Evolutionary conservation across 495 filamentous ascomycete genomes (phyloP).

Genomic region (Pseudoneurospora amorphoporcata): DNA sequence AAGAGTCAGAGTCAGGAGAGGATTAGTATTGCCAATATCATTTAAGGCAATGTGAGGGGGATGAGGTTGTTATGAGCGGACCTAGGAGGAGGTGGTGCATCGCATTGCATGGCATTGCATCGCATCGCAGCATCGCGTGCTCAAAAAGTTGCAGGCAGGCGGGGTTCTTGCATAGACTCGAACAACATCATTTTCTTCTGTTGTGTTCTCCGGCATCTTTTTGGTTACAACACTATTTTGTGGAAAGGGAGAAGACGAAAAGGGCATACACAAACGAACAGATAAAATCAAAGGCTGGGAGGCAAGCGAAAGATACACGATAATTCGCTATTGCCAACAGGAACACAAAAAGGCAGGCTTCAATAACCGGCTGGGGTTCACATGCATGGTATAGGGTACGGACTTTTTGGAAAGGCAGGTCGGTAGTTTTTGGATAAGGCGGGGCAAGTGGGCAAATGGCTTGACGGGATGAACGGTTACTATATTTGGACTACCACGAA

Average conservation of each 20-base stretch:
- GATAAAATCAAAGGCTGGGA: background rate
- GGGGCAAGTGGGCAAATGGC: background rate
- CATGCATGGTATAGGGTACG: background rate
- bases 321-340: background rate
- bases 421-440: background rate
- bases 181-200: background rate
- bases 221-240: background rate
- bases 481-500: background rate
- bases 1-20: constrained; percentile 41
- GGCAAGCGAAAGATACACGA: background rate
- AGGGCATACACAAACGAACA: background rate
- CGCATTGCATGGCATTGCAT: background rate
- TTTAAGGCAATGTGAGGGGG: constrained; percentile 25
- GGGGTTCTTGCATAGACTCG: background rate
- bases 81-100: background rate
- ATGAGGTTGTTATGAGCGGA: background rate
- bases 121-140: background rate
- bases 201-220: background rate
- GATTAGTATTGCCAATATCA: constrained; percentile 76
- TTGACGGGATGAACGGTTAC: background rate
- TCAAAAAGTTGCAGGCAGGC: background rate
- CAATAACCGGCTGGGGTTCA: background rate
- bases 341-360: background rate
- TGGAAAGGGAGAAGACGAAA: background rate
- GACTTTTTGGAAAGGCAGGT: background rate